Evolutionary conservation across 2,329 filamentous ascomycete species (phyloP).

Genomic region (Pezicula radicicola): DNA sequence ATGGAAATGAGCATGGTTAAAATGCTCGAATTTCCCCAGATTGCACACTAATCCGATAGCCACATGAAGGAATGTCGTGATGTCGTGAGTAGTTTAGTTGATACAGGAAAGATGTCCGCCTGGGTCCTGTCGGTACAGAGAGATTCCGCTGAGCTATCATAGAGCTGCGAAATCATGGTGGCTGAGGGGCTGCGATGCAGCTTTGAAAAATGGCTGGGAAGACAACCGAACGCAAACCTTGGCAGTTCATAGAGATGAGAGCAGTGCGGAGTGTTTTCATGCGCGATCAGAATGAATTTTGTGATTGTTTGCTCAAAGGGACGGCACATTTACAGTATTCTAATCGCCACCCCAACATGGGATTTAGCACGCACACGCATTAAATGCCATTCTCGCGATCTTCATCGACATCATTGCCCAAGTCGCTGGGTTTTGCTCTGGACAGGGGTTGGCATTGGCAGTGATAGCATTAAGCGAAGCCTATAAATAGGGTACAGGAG

Average conservation of each 20-base stretch:
- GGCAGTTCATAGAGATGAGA: background rate
- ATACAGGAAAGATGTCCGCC: background rate
- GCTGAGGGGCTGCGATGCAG: background rate
- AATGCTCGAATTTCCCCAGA: background rate
- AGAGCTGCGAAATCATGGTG: background rate
- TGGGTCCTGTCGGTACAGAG: background rate
- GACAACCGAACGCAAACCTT: background rate
- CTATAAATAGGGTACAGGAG: too few species aligned
- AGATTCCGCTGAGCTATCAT: background rate
- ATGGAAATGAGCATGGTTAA: constrained; percentile 21
- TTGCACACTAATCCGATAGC: background rate
- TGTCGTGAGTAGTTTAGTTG: background rate
- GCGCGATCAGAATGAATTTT: background rate
- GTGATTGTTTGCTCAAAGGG: too few species aligned
- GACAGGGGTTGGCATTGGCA: too few species aligned
- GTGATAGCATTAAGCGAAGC: too few species aligned
- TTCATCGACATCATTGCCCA: too few species aligned
- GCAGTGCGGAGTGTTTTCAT: background rate
- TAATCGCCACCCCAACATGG: too few species aligned
- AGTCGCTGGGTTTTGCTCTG: too few species aligned
- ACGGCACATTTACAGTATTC: too few species aligned
- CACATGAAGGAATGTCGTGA: background rate
- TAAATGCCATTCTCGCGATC: too few species aligned
- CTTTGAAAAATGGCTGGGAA: background rate
- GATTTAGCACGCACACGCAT: too few species aligned